phyloP scores from a whole-genome alignment of 768 basidiomycete genomes.

The Nidula microcarpa region DNA sequence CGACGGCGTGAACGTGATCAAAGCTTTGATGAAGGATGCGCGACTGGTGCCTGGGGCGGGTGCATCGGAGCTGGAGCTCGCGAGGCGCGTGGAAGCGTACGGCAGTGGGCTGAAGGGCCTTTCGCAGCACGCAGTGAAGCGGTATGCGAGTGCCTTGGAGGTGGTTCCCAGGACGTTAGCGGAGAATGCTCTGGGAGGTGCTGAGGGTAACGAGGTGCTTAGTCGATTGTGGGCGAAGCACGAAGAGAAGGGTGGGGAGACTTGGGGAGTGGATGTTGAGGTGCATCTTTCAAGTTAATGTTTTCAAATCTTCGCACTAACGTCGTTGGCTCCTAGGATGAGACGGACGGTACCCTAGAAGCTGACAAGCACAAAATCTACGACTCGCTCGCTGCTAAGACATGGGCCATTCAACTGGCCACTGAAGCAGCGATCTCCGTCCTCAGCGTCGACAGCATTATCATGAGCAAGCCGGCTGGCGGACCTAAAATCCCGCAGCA shows the following conservation, averaged over 20 bases:
- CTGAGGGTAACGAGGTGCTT: slow-evolving; percentile 90
- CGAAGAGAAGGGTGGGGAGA: slow-evolving; percentile 66
- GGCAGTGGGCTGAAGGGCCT: slow-evolving; percentile 88
- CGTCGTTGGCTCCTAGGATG: slow-evolving; percentile 42
- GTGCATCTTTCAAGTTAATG: slow-evolving; percentile 31
- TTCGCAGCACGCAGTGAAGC: slow-evolving; percentile 89
- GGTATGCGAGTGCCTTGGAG: slow-evolving; percentile 86
- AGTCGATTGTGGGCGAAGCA: slow-evolving; percentile 90
- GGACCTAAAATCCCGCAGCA: slow-evolving; percentile 88
- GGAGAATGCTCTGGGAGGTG: slow-evolving; percentile 91
- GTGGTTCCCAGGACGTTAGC: slow-evolving; percentile 90
- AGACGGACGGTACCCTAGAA: slow-evolving; percentile 73
- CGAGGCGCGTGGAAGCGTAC: slow-evolving; percentile 77
- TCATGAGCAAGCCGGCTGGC: slow-evolving; percentile 93
- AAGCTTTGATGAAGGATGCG: slow-evolving; percentile 85
- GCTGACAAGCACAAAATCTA: slow-evolving; percentile 65
- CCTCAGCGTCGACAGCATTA: slow-evolving; percentile 94
- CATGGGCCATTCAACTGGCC: slow-evolving; percentile 87
- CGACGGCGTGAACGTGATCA: slow-evolving; percentile 96
- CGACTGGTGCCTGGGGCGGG: slow-evolving; percentile 93
- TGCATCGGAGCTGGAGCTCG: slow-evolving; percentile 91
- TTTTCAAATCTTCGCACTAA: background rate
- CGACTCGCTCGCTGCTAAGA: slow-evolving; percentile 86
- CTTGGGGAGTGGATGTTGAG: slow-evolving; percentile 89
- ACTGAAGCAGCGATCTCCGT: slow-evolving; percentile 90